phyloP scores from a whole-genome alignment of 768 basidiomycete species.

The Tricholoma matsutake region DNA sequence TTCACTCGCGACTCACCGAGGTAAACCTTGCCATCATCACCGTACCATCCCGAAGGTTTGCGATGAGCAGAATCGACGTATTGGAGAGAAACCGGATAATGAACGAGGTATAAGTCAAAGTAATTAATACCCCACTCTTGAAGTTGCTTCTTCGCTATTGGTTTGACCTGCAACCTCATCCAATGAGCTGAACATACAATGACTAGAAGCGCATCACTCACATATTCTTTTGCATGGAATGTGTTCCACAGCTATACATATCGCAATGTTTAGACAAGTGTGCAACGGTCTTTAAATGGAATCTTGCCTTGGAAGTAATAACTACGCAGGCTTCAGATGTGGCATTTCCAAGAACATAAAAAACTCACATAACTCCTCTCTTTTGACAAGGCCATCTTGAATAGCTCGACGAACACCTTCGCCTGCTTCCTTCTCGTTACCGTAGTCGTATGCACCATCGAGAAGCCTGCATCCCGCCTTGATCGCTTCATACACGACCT shows the following conservation, averaged over 20 bases:
- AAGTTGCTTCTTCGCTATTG: constrained; percentile 60
- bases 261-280: background rate
- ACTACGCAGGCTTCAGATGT: constrained; percentile 35
- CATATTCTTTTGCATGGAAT: constrained; percentile 77
- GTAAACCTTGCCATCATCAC: constrained; percentile 61
- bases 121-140: constrained; percentile 81
- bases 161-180: constrained; percentile 44
- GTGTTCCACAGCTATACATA: constrained; percentile 76
- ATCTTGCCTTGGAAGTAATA: constrained; percentile 75
- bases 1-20: constrained; percentile 41
- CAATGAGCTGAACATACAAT: background rate
- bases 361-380: constrained; percentile 79
- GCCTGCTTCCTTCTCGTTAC: constrained; percentile 86
- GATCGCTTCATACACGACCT: constrained; percentile 79
- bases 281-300: background rate
- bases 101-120: constrained; percentile 78
- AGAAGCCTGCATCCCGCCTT: constrained; percentile 85
- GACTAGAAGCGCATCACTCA: constrained; percentile 31
- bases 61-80: constrained; percentile 75
- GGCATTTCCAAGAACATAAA: background rate
- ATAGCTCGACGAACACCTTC: constrained; percentile 78
- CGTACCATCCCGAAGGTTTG: constrained; percentile 84
- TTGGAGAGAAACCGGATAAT: constrained; percentile 81
- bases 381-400: constrained; percentile 76
- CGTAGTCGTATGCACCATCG: constrained; percentile 85